Evolutionary conservation across 1,139 yeast species (phyloP).

Genomic region (Candida glucosophila): DNA sequence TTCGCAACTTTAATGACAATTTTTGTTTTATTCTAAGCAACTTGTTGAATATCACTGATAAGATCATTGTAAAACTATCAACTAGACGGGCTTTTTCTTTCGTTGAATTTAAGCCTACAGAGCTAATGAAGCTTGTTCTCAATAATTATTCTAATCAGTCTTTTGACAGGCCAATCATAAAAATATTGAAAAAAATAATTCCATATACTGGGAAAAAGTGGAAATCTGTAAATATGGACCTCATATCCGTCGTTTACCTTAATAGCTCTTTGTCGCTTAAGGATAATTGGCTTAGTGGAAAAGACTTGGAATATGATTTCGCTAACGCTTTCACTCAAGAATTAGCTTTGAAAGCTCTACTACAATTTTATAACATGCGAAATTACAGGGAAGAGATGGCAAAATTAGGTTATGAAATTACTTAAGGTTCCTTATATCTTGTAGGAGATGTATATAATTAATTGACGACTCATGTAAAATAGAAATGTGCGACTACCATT

Average conservation of each 20-base stretch:
- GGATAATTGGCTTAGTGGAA: slow-evolving; percentile 88
- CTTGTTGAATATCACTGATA: slow-evolving; percentile 34
- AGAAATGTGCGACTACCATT: no score
- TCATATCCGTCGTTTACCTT: slow-evolving; percentile 79
- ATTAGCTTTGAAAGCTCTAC: slow-evolving; percentile 68
- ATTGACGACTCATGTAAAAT: no score
- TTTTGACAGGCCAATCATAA: slow-evolving; percentile 64
- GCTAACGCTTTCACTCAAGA: slow-evolving; percentile 83
- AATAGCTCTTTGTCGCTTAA: slow-evolving; percentile 63
- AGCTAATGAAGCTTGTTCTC: slow-evolving; percentile 33
- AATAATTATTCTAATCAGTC: slow-evolving; percentile 49
- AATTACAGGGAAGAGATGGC: slow-evolving; percentile 47
- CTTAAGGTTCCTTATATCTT: slow-evolving; percentile 14
- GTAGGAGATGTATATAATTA: no score
- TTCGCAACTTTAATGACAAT: slow-evolving; percentile 29
- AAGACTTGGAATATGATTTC: slow-evolving; percentile 67
- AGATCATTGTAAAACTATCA: slow-evolving; percentile 36
- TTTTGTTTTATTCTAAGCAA: slow-evolving; percentile 39
- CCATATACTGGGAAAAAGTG: slow-evolving; percentile 94
- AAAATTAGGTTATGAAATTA: slow-evolving; percentile 43
- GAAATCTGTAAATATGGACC: slow-evolving; percentile 89
- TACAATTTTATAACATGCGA: slow-evolving; percentile 69
- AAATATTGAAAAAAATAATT: slow-evolving; percentile 66
- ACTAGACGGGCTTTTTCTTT: slow-evolving; percentile 48
- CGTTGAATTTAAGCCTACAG: slow-evolving; percentile 50